Evolutionary conservation across 805 yeast genomes (phyloP), one percentile per base, ranked within the genome.

Genomic region (Wickerhamiella spandovensis): DNA sequence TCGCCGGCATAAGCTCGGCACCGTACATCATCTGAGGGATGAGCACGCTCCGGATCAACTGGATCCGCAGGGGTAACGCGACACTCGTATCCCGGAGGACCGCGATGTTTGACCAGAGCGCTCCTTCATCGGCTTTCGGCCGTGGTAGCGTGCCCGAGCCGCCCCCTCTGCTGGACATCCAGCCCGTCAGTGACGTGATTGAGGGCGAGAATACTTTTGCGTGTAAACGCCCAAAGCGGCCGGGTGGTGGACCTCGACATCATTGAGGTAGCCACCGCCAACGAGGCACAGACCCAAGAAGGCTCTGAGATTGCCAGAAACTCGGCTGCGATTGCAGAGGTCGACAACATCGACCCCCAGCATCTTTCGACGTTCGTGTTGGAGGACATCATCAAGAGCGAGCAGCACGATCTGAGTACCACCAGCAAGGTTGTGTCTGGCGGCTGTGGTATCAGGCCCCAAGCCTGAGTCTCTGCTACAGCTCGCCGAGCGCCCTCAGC

Each of bases 191-290:
- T 23, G 97, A 90, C 63, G 75, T 92, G 60, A 81, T 90, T 39
- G 76, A 75, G 56, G 70, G 78, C 48, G 72, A 77, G 17, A 77
- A 75, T 54, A 83, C 92, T 7, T 92, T 90, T 67, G 80, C 82
- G 38, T 81, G 97, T 65, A 97, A 92, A 92, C 67, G 95, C 94
- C 5, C 71, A n/a, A n/a, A n/a, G n/a, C n/a, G n/a, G n/a, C n/a
- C n/a, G n/a, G n/a, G n/a, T n/a, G n/a, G n/a, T n/a, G n/a, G n/a
- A n/a, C n/a, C n/a, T n/a, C n/a, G n/a, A n/a, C n/a, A n/a, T n/a
- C n/a, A n/a, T n/a, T n/a, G n/a, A n/a, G n/a, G n/a, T 86, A 51
- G 77, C 86, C 39, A 88, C 95, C 2, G 85, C 92, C 47, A 77
- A 79, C 64, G 72, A 86, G n/a, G n/a, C 22, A 71, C 64, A 21